These are phyloP conservation scores for Mucor circinelloides DNA, from an alignment of 371 early-diverging fungal species.

Conservation along the genomic window DNA sequence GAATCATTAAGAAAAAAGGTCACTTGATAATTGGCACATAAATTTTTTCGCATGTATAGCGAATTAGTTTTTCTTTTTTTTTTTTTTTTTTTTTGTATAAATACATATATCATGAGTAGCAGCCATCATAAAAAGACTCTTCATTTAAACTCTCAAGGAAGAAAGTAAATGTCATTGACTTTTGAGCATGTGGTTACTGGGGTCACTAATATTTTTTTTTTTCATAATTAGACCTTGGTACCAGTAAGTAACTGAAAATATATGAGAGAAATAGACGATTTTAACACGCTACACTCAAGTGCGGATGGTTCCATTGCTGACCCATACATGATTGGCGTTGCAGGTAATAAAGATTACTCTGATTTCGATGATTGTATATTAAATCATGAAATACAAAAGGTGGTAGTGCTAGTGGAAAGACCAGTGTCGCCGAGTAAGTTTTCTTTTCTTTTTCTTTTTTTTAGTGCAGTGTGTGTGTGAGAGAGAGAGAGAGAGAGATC, in stretches of 20 bases:
- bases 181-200: neutral
- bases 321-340: slow-evolving; percentile 76
- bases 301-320: slow-evolving; percentile 68
- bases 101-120: neutral
- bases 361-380: neutral
- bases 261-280: neutral
- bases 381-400: slow-evolving; percentile 41
- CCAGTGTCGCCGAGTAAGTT: slow-evolving; percentile 73
- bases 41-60: slow-evolving; percentile 3
- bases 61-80: neutral
- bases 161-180: slow-evolving; percentile 29
- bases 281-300: slow-evolving; percentile 13
- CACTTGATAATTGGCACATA: neutral
- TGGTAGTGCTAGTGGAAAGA: slow-evolving; percentile 85
- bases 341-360: slow-evolving; percentile 47
- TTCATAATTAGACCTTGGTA: slow-evolving; percentile 35
- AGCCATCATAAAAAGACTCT: slow-evolving; percentile 25
- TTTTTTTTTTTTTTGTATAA: neutral
- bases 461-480: too few relatives aligned
- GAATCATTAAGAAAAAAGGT: slow-evolving; percentile 1
- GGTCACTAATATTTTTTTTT: neutral
- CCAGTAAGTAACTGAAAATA: slow-evolving; percentile 28
- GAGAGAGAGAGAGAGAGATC: neutral
- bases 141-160: slow-evolving; percentile 37
- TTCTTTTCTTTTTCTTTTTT: too few relatives aligned